Conservation (phyloP, 495 filamentous ascomycete species). For the Aspergillus steynii region DNA sequence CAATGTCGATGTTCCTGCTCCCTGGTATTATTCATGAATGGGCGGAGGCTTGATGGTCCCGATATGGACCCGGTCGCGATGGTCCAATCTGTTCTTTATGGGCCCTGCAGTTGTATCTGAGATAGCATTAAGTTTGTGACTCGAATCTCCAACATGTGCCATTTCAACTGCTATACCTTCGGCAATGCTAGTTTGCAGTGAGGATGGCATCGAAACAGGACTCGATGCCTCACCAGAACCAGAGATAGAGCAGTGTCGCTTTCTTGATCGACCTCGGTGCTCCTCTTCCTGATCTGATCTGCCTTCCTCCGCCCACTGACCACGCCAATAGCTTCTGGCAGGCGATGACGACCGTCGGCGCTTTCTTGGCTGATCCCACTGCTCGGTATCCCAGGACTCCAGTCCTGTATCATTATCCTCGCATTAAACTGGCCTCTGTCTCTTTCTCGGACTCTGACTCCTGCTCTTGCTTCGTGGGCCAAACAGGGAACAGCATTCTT, state of each 20-base stretch:
- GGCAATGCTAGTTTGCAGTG: too few species aligned
- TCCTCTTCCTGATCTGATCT: too few species aligned
- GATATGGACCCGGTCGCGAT: too few species aligned
- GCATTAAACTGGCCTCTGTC: constrained; percentile 1
- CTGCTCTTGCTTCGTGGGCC: constrained; percentile 8
- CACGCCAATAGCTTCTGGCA: not conserved
- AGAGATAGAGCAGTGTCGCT: not conserved
- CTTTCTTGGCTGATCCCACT: not conserved
- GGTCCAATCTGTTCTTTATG: too few species aligned
- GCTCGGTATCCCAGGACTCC: not conserved
- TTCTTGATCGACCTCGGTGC: not conserved
- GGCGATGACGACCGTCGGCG: not conserved
- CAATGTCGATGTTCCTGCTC: too few species aligned
- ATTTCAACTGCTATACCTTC: too few species aligned
- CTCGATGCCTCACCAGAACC: not conserved
- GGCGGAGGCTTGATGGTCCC: too few species aligned
- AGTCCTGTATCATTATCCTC: not conserved
- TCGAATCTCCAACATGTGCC: too few species aligned
- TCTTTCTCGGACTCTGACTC: constrained; percentile 8
- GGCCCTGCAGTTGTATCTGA: too few species aligned
- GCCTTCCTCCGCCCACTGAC: not conserved
- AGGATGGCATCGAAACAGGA: too few species aligned
- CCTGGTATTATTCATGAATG: too few species aligned
- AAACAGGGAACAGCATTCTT: constrained; percentile 2
- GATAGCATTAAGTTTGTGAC: too few species aligned